A percentile compares a stretch with the other conserved stretches of the same genome.
phyloP scores from a whole-genome alignment of 2,329 filamentous ascomycete genomes.

The Laburnicola sp. region DNA sequence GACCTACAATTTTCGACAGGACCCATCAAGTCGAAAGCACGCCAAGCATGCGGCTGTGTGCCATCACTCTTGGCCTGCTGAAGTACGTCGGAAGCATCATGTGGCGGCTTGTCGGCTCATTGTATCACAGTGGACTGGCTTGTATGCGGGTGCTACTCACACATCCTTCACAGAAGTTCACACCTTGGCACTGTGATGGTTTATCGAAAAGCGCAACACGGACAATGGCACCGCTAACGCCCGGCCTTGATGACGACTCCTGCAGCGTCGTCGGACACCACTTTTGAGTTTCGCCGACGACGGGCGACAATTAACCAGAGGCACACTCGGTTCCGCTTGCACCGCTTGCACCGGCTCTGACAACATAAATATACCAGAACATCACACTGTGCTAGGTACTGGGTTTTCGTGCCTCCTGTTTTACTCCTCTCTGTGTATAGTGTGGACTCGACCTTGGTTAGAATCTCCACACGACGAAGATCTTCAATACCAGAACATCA shows the following conservation, averaged over 20 bases:
- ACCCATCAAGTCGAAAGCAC: not conserved
- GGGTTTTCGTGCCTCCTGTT: too few species aligned
- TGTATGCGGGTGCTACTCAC: too few species aligned
- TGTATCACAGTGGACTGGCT: not conserved
- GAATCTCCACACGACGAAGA: too few species aligned
- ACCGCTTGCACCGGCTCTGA: too few species aligned
- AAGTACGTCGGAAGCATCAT: not conserved
- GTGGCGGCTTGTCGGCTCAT: conserved; percentile 1
- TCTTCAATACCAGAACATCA: too few species aligned
- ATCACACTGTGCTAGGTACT: too few species aligned
- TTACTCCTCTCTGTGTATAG: too few species aligned
- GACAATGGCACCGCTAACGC: not conserved
- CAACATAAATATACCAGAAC: conserved; percentile 1
- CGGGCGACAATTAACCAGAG: not conserved
- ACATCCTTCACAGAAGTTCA: too few species aligned
- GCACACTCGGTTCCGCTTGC: not conserved
- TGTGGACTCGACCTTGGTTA: too few species aligned
- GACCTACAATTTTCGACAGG: not conserved
- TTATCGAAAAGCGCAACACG: not conserved
- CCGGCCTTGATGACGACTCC: not conserved
- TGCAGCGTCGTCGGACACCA: not conserved
- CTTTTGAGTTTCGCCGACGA: not conserved
- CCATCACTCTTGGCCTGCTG: not conserved
- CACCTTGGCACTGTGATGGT: not conserved
- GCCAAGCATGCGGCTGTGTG: not conserved